Conservation (phyloP, 805 yeast species). For the Clavispora carvajalis region DNA sequence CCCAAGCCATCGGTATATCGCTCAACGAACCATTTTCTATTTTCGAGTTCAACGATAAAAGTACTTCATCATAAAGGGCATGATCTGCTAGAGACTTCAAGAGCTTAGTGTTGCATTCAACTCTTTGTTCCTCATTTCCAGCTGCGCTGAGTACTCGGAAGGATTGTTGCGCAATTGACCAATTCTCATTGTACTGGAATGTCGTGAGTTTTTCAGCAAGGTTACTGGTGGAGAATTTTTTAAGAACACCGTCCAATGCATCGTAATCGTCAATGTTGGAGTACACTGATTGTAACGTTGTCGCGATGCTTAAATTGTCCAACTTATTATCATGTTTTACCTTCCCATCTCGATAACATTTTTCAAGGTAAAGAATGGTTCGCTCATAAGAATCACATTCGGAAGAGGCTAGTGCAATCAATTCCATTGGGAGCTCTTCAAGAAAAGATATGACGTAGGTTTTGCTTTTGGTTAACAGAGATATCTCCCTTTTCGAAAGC, state of each 20-base stretch:
- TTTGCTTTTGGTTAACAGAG: slow-evolving; percentile 22
- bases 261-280: slow-evolving; percentile 86
- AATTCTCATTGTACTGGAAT: slow-evolving; percentile 78
- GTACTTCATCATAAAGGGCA: slow-evolving; percentile 65
- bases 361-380: slow-evolving; percentile 80
- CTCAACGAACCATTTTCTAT: slow-evolving; percentile 16
- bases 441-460: slow-evolving; percentile 43
- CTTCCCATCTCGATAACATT: slow-evolving; percentile 47
- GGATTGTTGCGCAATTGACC: slow-evolving; percentile 85
- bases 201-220: slow-evolving; percentile 73
- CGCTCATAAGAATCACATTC: slow-evolving; percentile 85
- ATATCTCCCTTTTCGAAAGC: slow-evolving; percentile 15
- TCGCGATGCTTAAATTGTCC: slow-evolving; percentile 35
- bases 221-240: slow-evolving; percentile 62
- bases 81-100: slow-evolving; percentile 70
- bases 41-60: slow-evolving; percentile 43
- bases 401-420: slow-evolving; percentile 72
- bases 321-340: slow-evolving; percentile 19
- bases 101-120: slow-evolving; percentile 46
- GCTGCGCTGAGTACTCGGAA: slow-evolving; percentile 56
- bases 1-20: slow-evolving; percentile 49
- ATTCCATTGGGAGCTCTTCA: slow-evolving; percentile 53
- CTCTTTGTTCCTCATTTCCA: slow-evolving; percentile 26
- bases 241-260: slow-evolving; percentile 79
- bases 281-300: slow-evolving; percentile 71